Base-by-base conservation (phyloP, 257 asterid species). In the Scutellaria galericulata region DNA sequence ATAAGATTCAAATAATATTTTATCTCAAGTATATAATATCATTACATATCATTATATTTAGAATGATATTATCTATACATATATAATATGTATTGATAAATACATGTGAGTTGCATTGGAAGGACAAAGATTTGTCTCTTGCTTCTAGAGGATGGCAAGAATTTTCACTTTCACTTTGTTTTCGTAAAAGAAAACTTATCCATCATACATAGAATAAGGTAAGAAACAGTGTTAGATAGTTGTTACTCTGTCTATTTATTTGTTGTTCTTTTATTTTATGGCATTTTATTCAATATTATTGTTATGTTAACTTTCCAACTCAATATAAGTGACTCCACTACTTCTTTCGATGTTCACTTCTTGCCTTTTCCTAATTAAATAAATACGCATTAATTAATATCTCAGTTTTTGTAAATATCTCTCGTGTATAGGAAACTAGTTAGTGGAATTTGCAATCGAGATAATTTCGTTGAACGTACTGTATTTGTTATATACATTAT, bases 121-220 rank as follows among this genome's bases (percentile, higher is more conserved):
- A 2, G 27, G 27, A 24, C 27, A 24, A 24, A 24, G 27, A 0
- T 31, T 31, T 31, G 37, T 31, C 37, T 5, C 70, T 80, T 84
- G 91, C 89, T 39, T 84, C 66, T 7, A 68, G 42, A 64, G 71
- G 47, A 59, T 80, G 83, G 27, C 89, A 84, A 84, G 86, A 82
- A 80, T 84, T 75, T 80, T 14, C 46, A 71, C 79, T 78, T 63
- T 47, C 13, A 3, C 59, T 9, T 67, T 72, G 31, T 45, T 66
- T 14, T 5, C 7, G 13, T 9, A 7, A 35, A 15, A 4, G 51
- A 15, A 41, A 73, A 64, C 72, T 64, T 56, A 35, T 14, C 0
- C 12, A 31, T 14, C 60, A 51, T 59, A 57, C 54, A 48, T 4
- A 75, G 54, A 67, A 68, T 54, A 68, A 73, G 78, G 57, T 64